Evolutionary conservation across 768 basidiomycete genomes (phyloP), one percentile per base, ranked within the genome.

Genomic region (Boletus edulis): DNA sequence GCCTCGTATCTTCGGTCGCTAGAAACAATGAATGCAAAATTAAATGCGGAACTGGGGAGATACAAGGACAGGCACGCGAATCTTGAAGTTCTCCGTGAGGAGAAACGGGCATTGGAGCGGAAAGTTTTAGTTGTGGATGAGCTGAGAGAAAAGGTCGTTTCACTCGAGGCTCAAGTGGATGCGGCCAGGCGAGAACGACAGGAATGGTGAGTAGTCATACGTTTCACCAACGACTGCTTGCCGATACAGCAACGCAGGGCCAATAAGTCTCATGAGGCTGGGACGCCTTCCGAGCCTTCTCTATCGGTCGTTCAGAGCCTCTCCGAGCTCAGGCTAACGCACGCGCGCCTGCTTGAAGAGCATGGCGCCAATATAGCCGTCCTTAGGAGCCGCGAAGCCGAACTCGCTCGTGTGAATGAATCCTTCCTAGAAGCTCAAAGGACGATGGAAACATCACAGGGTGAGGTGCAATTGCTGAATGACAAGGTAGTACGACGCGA

Each of bases 61-160:
- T 74, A 89, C 15, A 76, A 81, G 34, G 83, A 83, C 56, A 74
- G 80, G 1, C 74, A 84, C n/a, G 70, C 76, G 8, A 85, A 81
- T 58, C 71, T 88, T 3, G 88, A 89, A 55, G 84, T 92, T 3
- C 64, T 93, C 35, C 75, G 80, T 32, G 91, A 92, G 65, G 87
- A 92, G 70, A 90, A 91, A 57, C 76, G 83, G 6, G 76, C 77
- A 0, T 67, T 92, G 42, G 82, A 89, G 63, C 68, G 72, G 15
- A 85, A 79, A 60, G 69, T 84, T 9, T 62, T 59, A 14, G 73
- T 72, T 2, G 68, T 80, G 37, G 84, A 88, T 18, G 78, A 78
- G 38, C 65, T 89, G 49, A 72, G 85, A 27, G 81, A 81, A 62
- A 74, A 76, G 59, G 77, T 83, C 0, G 81, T 79, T 1, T 71